Evolutionary conservation across 208 protist species (phyloP), one percentile per base, ranked within the genome.

Genomic region (Zelonia costaricensis): DNA sequence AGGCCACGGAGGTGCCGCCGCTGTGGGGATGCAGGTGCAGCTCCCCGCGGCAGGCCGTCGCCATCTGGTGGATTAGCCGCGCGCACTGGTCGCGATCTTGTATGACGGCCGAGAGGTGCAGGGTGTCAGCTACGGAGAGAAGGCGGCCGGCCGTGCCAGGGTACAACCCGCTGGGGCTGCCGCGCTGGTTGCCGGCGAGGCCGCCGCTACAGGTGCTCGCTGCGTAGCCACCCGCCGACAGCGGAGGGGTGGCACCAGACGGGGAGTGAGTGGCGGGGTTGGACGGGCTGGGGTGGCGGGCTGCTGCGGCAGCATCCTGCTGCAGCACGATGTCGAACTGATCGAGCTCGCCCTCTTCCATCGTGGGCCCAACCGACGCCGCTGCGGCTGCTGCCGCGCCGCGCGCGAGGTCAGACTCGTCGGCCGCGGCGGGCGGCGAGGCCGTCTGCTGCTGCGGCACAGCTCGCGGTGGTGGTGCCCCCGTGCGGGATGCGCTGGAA

Each of bases 241-340:
- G 59, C 25, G 65, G 65, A 22, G 65, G 65, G 4, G 65, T 72
- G 42, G 65, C 48, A 5, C 65, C 57, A 22, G 65, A 72, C 20
- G 65, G 65, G 6, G 65, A 72, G 49, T 72, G 65, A 3, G 64
- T 62, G 30, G 36, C 33, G n/a, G 44, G 22, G 39, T 51, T 40
- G 31, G 48, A 59, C 25, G 45, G 48, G 55, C 35, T 69, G 54
- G 22, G 60, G 46, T 46, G 59, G 10, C 40, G 35, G 33, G 57
- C 52, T 78, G 55, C 33, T 49, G 74, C 68, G 2, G 40, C 60
- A 1, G 76, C 55, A 40, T 86, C 76, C 23, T 73, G 66, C 67
- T 88, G 78, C 6, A 88, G 75, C 31, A 83, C 82, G 30, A 88
- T 82, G 30, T 88, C 82, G 44, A 88, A 88, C 67, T 85, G 82